phyloP scores from a whole-genome alignment of 352 stramenopile genomes.

The Achlya hypogyna region DNA sequence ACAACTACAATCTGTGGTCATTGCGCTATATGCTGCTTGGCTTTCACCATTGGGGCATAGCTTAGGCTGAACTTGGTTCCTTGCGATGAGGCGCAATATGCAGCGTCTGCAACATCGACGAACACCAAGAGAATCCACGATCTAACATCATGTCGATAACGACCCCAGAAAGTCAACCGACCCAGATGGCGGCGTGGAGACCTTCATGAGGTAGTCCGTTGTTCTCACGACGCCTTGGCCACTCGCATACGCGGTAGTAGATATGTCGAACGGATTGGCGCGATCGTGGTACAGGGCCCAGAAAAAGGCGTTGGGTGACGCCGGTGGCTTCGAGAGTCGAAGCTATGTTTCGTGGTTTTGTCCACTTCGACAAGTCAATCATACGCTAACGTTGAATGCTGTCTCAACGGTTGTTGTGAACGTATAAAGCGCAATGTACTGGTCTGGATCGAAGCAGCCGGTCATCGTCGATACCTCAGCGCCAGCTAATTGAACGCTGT shows the following conservation, averaged over 20 bases:
- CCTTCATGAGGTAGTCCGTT: background rate
- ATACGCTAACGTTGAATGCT: background rate
- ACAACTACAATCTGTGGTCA: no score
- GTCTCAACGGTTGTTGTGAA: background rate
- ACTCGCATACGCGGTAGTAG: background rate
- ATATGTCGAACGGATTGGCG: background rate
- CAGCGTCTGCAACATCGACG: no score
- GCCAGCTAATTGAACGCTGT: background rate
- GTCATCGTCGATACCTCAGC: background rate
- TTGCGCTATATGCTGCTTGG: no score
- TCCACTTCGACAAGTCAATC: background rate
- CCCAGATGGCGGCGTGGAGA: background rate
- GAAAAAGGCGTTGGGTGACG: background rate
- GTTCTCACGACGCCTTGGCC: background rate
- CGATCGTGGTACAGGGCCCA: conserved; percentile 9
- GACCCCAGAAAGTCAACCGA: background rate
- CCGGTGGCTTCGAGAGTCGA: background rate
- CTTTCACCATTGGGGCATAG: no score
- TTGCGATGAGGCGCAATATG: no score
- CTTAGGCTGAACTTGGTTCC: no score
- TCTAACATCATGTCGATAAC: background rate
- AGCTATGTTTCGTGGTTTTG: background rate
- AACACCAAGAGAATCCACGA: no score
- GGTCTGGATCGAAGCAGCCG: background rate
- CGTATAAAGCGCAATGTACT: background rate